These are phyloP conservation scores for Incumbomyces lentus DNA, from an alignment of 2,329 filamentous ascomycete species.

Conservation along the genomic window DNA sequence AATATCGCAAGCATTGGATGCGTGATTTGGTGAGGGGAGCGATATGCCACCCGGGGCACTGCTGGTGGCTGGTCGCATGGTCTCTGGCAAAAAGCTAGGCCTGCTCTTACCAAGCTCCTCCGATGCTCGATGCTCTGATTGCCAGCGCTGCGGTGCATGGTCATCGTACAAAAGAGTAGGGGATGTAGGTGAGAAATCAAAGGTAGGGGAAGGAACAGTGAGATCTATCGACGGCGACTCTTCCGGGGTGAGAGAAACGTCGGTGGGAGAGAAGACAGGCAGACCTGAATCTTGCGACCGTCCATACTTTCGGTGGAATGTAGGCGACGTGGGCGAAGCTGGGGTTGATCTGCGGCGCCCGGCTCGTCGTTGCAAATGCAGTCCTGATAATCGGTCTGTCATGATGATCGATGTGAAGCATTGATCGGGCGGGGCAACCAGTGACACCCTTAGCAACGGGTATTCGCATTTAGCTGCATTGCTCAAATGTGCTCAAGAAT, in stretches of 20 bases:
- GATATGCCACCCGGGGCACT: slow-evolving; percentile 6
- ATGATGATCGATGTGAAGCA: slow-evolving; percentile 5
- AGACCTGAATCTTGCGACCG: slow-evolving; percentile 10
- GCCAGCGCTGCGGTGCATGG: neutral
- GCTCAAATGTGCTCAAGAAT: too few relatives aligned
- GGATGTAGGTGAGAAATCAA: slow-evolving; percentile 10
- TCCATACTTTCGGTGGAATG: slow-evolving; percentile 12
- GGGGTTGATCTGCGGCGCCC: slow-evolving; percentile 17
- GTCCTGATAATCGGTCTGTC: slow-evolving; percentile 5
- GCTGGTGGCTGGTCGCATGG: slow-evolving; percentile 16
- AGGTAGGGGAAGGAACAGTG: slow-evolving; percentile 2
- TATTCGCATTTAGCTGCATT: too few relatives aligned
- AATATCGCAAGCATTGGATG: neutral
- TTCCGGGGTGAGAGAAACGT: slow-evolving; percentile 11
- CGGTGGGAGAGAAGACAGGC: slow-evolving; percentile 12
- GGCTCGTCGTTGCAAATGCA: slow-evolving; percentile 14
- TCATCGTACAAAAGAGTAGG: slow-evolving; percentile 1
- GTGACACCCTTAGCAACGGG: too few relatives aligned
- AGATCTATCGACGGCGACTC: slow-evolving; percentile 15
- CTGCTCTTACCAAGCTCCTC: slow-evolving; percentile 14
- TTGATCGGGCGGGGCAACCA: slow-evolving; percentile 3
- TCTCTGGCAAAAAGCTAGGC: slow-evolving; percentile 11
- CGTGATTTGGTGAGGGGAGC: neutral
- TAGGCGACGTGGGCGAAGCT: slow-evolving; percentile 17
- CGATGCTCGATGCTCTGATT: slow-evolving; percentile 7